Evolutionary conservation across 345 rosid species (phyloP), one percentile per base, ranked within the genome.

Genomic region (Heritiera littoralis): DNA sequence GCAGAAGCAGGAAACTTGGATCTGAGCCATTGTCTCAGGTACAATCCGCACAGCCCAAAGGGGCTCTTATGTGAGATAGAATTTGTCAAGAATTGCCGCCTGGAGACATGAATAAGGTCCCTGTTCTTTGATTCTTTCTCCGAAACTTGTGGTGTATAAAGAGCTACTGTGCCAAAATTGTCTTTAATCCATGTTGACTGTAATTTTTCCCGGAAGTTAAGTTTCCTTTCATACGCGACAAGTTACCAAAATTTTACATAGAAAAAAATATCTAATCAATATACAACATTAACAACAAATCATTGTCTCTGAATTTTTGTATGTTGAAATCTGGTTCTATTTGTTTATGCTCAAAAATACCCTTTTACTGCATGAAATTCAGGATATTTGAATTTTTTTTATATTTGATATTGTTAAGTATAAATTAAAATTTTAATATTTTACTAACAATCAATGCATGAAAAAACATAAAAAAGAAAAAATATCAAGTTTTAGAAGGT

Each of bases 1-100:
- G 74, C 92, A 82, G 74, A 84, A 80, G 72, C 86, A 41, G 68
- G 87, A 90, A 84, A 74, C 78, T 74, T 89, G 88, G 88, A 78
- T 38, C 78, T 11, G 17, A 54, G 43, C 61, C 38, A 1, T 35
- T 35, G 3, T 35, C 38, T 35, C 30, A 40, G n/a, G 67, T 76
- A 32, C 74, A 58, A 78, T 58, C 77, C 35, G 67, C 78, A 7
- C 51, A 3, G 58, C 74, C 63, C 41, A 56, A 52, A 43, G 55
- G 56, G 73, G 35, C 6, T 46, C 40, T 74, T 51, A 75, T 52
- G 70, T 74, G 49, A 74, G 49, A 81, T 67, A 32, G 76, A 74
- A 75, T 68, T 30, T 81, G 80, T 38, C 43, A 23, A 76, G 64
- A 78, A 59, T 6, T 74, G 77, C 15, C 63, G 74, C 38, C 13